These are phyloP conservation scores for Teratosphaeria nubilosa DNA, from an alignment of 2,329 filamentous ascomycete genomes.

Conservation along the genomic window DNA sequence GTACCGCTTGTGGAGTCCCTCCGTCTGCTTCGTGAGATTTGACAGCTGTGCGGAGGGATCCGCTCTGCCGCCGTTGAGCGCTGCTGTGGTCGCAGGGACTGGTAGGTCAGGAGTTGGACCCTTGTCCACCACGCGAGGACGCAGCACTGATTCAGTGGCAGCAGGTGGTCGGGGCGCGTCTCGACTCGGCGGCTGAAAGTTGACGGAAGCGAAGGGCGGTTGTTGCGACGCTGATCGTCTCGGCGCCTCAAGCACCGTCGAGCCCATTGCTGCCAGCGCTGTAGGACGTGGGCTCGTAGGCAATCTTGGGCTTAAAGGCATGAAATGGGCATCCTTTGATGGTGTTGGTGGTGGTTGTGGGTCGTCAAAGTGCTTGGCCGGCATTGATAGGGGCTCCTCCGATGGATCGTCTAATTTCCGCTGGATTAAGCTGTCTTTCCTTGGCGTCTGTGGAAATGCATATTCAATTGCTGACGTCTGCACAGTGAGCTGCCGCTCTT, in stretches of 20 bases:
- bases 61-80: not conserved
- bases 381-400: not conserved
- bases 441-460: constrained; percentile 1
- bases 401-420: not conserved
- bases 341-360: not conserved
- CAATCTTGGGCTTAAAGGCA: not conserved
- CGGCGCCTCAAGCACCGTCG: not conserved
- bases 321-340: not conserved
- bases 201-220: not conserved
- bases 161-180: not conserved
- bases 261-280: not conserved
- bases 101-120: constrained; percentile 7
- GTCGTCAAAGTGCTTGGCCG: not conserved
- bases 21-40: constrained; percentile 16
- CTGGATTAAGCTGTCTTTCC: constrained; percentile 3
- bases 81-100: constrained; percentile 1
- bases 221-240: not conserved
- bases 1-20: constrained; percentile 20
- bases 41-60: constrained; percentile 6
- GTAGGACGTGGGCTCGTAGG: not conserved
- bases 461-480: not conserved
- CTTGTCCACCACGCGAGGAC: not conserved
- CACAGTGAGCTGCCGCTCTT: not conserved
- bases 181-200: not conserved
- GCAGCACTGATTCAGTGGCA: not conserved